Conservation (phyloP, 495 filamentous ascomycete genomes). For the Penicillium malachiteum region DNA sequence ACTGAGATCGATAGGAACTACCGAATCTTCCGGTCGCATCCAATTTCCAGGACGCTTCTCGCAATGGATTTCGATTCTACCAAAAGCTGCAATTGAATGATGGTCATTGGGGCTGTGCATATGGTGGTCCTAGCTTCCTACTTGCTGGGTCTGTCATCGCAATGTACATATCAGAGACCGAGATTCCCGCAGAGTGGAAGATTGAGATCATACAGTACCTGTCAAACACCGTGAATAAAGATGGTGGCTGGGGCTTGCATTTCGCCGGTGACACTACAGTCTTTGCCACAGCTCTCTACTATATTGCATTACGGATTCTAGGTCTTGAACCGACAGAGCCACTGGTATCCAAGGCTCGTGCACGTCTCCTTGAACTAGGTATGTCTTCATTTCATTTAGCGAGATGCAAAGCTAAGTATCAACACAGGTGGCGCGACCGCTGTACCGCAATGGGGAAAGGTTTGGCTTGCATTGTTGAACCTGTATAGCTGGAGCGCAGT, state of each 20-base stretch:
- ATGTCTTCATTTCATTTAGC: background rate
- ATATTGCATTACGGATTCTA: background rate
- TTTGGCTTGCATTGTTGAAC: conserved; percentile 1
- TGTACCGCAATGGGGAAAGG: background rate
- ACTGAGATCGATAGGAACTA: background rate
- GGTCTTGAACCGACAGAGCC: background rate
- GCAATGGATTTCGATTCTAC: background rate
- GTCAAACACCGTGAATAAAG: background rate
- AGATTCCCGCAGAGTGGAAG: background rate
- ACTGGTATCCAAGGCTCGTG: background rate
- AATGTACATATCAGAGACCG: background rate
- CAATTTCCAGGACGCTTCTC: background rate
- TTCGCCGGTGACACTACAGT: background rate
- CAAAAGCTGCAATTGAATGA: background rate
- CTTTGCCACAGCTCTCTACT: background rate
- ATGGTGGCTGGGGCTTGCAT: conserved; percentile 1
- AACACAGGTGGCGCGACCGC: background rate
- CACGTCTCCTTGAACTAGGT: background rate
- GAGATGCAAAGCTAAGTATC: background rate
- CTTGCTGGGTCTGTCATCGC: background rate
- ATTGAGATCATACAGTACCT: background rate
- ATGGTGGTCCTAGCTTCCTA: background rate
- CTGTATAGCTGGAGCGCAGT: background rate
- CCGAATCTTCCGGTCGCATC: background rate
- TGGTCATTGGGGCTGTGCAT: background rate